A percentile compares a stretch with the other conserved stretches of the same genome.
Conservation (phyloP, 257 asterid species). For the Cordia subcordata region DNA sequence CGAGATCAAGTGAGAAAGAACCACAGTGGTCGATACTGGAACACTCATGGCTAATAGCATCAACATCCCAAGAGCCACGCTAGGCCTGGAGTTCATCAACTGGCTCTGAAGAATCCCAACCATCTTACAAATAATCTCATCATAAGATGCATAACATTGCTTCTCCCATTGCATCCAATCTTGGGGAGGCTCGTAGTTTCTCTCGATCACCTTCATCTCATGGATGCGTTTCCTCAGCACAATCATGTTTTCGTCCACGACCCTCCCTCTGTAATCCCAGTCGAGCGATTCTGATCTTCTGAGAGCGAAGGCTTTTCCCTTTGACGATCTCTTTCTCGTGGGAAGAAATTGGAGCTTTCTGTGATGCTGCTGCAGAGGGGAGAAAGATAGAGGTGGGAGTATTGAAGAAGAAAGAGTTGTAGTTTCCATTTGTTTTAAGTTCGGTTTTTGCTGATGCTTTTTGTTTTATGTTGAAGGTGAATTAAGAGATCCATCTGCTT, state of each 20-base stretch:
- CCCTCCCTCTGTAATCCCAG: slow-evolving; percentile 14
- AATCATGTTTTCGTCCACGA: slow-evolving; percentile 45
- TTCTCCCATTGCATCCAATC: slow-evolving; percentile 67
- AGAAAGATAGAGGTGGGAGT: background rate
- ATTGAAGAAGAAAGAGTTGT: slow-evolving; percentile 5
- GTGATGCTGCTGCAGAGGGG: background rate
- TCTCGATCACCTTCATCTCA: slow-evolving; percentile 39
- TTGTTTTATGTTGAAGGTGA: background rate
- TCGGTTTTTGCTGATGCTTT: background rate
- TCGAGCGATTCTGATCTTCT: background rate
- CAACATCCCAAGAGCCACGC: slow-evolving; percentile 49
- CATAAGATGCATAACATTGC: slow-evolving; percentile 33
- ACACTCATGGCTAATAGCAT: slow-evolving; percentile 32
- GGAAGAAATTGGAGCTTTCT: background rate
- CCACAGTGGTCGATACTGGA: slow-evolving; percentile 29
- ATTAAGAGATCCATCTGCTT: background rate
- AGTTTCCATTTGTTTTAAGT: background rate
- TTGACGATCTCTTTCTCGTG: slow-evolving; percentile 1
- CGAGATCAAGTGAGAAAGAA: background rate
- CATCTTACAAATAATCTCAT: slow-evolving; percentile 40
- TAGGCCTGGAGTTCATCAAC: slow-evolving; percentile 62
- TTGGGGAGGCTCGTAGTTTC: slow-evolving; percentile 13
- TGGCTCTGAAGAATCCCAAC: slow-evolving; percentile 39
- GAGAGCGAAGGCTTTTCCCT: background rate
- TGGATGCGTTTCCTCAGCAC: slow-evolving; percentile 55